These are phyloP conservation scores for Colletotrichum magnum DNA, from an alignment of 2,329 filamentous ascomycete genomes.

Conservation along the genomic window DNA sequence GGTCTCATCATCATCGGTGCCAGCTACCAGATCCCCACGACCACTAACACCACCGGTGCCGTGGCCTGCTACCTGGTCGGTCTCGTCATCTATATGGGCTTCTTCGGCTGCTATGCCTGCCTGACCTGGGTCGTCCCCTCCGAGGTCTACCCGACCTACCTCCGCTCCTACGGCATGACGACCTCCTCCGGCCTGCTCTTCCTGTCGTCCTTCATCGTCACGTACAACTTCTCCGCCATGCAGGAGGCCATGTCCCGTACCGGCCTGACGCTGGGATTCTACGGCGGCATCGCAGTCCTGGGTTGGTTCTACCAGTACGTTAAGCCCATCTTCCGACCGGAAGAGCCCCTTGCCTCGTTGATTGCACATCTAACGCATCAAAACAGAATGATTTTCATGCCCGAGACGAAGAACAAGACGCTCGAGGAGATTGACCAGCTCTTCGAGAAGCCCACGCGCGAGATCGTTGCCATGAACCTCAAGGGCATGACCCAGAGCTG, in stretches of 20 bases:
- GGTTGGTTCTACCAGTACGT: slow-evolving; percentile 76
- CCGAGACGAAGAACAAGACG: slow-evolving; percentile 77
- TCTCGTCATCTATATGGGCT: slow-evolving; percentile 77
- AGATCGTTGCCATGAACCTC: slow-evolving; percentile 73
- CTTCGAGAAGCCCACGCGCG: slow-evolving; percentile 73
- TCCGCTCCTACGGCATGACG: slow-evolving; percentile 81
- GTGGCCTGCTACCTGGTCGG: slow-evolving; percentile 77
- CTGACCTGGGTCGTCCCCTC: slow-evolving; percentile 77
- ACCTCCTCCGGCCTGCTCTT: slow-evolving; percentile 78
- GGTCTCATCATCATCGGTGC: slow-evolving; percentile 77
- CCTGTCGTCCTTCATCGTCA: slow-evolving; percentile 80
- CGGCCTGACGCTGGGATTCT: slow-evolving; percentile 78
- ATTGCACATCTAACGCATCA: neutral
- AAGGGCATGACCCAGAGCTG: slow-evolving; percentile 4
- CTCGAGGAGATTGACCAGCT: slow-evolving; percentile 81
- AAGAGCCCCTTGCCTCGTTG: neutral
- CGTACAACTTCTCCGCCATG: slow-evolving; percentile 82
- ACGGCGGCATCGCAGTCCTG: slow-evolving; percentile 79
- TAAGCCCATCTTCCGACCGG: neutral
- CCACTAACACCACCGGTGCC: slow-evolving; percentile 60
- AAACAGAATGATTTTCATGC: slow-evolving; percentile 76
- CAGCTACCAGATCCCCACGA: slow-evolving; percentile 69
- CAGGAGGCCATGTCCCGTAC: slow-evolving; percentile 76
- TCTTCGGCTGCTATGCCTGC: slow-evolving; percentile 77
- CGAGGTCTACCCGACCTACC: slow-evolving; percentile 81